A percentile compares a stretch with the other conserved stretches of the same genome.
Evolutionary conservation across 2,329 filamentous ascomycete species (phyloP).

Genomic region (Fusarium siculi): DNA sequence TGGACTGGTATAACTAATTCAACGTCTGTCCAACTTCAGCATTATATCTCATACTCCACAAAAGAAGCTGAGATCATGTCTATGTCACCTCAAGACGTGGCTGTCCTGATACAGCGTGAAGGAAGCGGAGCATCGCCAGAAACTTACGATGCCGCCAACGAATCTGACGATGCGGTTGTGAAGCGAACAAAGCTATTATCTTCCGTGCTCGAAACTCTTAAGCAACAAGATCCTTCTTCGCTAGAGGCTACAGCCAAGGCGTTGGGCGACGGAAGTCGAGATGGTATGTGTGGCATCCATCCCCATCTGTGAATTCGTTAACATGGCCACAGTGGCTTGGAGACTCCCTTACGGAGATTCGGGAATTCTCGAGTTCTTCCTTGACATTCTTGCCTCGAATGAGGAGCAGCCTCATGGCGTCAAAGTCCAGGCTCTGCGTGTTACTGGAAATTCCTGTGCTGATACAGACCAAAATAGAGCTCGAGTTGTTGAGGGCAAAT

Average conservation of each 20-base stretch:
- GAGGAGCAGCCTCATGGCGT: constrained; percentile 55
- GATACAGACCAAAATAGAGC: constrained; percentile 71
- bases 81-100: constrained; percentile 52
- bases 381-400: constrained; percentile 55
- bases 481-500: constrained; percentile 61
- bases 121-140: constrained; percentile 44
- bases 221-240: constrained; percentile 49
- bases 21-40: not conserved
- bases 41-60: not conserved
- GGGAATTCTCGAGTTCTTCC: constrained; percentile 66
- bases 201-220: constrained; percentile 52
- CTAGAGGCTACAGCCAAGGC: constrained; percentile 62
- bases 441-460: constrained; percentile 71
- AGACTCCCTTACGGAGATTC: constrained; percentile 67
- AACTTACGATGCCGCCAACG: constrained; percentile 42
- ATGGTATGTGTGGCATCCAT: constrained; percentile 56
- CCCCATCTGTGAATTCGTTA: not conserved
- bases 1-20: not conserved
- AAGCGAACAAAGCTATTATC: constrained; percentile 49
- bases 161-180: constrained; percentile 36
- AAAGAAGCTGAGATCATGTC: constrained; percentile 15
- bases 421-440: constrained; percentile 65
- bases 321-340: constrained; percentile 60
- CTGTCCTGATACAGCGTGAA: constrained; percentile 49
- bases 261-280: constrained; percentile 65